phyloP scores from a whole-genome alignment of 352 stramenopile genomes.

The Pythium apleroticum region DNA sequence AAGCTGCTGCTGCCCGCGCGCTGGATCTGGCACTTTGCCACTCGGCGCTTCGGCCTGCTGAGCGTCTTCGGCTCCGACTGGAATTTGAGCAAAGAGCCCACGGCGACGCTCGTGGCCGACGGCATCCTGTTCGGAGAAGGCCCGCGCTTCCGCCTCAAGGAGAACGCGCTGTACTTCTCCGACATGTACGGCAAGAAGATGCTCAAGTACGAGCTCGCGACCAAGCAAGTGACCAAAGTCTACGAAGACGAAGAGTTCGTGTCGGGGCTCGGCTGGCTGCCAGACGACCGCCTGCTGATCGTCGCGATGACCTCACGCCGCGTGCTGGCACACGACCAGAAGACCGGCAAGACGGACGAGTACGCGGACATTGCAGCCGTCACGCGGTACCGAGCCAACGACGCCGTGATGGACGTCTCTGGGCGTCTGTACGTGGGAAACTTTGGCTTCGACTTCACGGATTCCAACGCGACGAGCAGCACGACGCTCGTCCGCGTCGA shows the following conservation, averaged over 20 bases:
- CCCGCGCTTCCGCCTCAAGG: constrained; percentile 50
- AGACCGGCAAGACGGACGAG: constrained; percentile 27
- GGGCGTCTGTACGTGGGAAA: constrained; percentile 61
- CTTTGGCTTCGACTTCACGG: constrained; percentile 56
- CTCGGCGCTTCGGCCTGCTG: constrained; percentile 26
- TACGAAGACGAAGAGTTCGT: constrained; percentile 53
- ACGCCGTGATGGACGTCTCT: constrained; percentile 50
- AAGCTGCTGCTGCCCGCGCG: constrained; percentile 24
- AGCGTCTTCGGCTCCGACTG: constrained; percentile 12
- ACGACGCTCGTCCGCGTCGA: constrained; percentile 63
- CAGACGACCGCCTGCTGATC: constrained; percentile 60
- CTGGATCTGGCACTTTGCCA: constrained; percentile 36
- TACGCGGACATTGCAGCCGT: constrained; percentile 58
- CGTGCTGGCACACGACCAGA: constrained; percentile 41
- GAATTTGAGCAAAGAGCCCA: constrained; percentile 33
- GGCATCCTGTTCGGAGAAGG: constrained; percentile 59
- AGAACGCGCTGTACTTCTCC: constrained; percentile 58
- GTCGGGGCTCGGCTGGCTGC: constrained; percentile 63
- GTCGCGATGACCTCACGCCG: constrained; percentile 48
- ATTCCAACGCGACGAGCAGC: constrained; percentile 29
- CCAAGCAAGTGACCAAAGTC: constrained; percentile 35
- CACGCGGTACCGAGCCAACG: constrained; percentile 52
- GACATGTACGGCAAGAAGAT: constrained; percentile 69
- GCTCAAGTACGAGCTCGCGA: constrained; percentile 52
- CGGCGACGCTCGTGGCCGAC: constrained; percentile 33